Evolutionary conservation across 805 yeast genomes (phyloP).

Genomic region (Ogataea salicorniae): DNA sequence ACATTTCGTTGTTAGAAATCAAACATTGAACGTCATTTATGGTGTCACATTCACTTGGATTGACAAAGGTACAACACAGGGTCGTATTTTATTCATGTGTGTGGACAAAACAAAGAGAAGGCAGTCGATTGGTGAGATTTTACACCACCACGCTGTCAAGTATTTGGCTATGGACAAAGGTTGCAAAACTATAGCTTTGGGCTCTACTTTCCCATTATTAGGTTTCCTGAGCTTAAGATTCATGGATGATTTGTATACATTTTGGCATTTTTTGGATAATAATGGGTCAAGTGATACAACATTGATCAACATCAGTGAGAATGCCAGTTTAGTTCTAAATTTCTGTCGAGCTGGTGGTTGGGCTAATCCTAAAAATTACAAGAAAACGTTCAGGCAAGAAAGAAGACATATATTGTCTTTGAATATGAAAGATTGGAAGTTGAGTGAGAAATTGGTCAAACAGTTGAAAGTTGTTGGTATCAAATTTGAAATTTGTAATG

Average conservation of each 20-base stretch:
- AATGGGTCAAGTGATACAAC: slow-evolving; percentile 5
- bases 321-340: slow-evolving; percentile 12
- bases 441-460: slow-evolving; percentile 47
- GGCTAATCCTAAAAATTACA: slow-evolving; percentile 25
- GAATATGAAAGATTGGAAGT: slow-evolving; percentile 42
- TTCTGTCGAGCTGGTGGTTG: slow-evolving; percentile 40
- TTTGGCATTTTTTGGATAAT: slow-evolving; percentile 12
- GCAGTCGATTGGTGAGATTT: slow-evolving; percentile 50
- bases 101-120: slow-evolving; percentile 51
- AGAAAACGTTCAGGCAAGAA: slow-evolving; percentile 4
- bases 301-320: neutral
- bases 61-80: slow-evolving; percentile 31
- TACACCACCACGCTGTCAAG: slow-evolving; percentile 48
- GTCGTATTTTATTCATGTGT: slow-evolving; percentile 41
- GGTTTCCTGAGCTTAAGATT: slow-evolving; percentile 6
- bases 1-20: slow-evolving; percentile 53
- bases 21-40: slow-evolving; percentile 47
- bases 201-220: slow-evolving; percentile 42
- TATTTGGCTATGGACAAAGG: slow-evolving; percentile 40
- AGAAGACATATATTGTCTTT: slow-evolving; percentile 35
- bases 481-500: slow-evolving; percentile 48
- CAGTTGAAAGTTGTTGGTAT: slow-evolving; percentile 55
- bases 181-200: slow-evolving; percentile 37
- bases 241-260: slow-evolving; percentile 8
- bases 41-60: slow-evolving; percentile 55